Evolutionary conservation across 495 filamentous ascomycete species (phyloP).

Genomic region (Delitschia confertaspora): DNA sequence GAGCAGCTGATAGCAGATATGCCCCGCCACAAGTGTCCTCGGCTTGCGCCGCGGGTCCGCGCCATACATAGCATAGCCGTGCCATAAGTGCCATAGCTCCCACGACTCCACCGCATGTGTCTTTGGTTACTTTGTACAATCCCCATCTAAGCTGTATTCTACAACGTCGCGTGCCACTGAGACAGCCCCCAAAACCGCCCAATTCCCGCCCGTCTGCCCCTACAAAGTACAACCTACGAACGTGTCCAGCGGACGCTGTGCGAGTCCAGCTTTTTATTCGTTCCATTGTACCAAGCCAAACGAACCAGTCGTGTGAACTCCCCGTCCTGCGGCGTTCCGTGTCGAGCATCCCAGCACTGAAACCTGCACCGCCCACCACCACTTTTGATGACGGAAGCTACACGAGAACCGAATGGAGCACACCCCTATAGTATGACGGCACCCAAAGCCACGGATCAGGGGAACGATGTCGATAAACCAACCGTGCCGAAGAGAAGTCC

Average conservation of each 20-base stretch:
- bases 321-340: conserved; percentile 15
- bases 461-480: conserved; percentile 14
- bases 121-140: too few species aligned
- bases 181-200: conserved; percentile 9
- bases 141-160: too few species aligned
- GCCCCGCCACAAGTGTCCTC: too few species aligned
- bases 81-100: too few species aligned
- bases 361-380: conserved; percentile 10
- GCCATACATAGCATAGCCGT: too few species aligned
- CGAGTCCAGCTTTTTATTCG: background rate
- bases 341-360: conserved; percentile 14
- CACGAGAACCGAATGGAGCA: conserved; percentile 25
- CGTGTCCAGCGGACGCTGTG: conserved; percentile 14
- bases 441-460: conserved; percentile 18
- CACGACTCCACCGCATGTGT: too few species aligned
- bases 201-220: conserved; percentile 9
- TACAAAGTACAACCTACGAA: conserved; percentile 18
- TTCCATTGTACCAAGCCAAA: background rate
- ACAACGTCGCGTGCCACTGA: conserved; percentile 19
- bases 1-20: too few species aligned
- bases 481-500: conserved; percentile 18
- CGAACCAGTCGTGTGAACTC: conserved; percentile 11
- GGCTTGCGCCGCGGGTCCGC: too few species aligned
- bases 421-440: conserved; percentile 20
- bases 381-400: conserved; percentile 25